Conservation (phyloP, 2,329 filamentous ascomycete genomes). For the Fusarium protoensiforme region DNA sequence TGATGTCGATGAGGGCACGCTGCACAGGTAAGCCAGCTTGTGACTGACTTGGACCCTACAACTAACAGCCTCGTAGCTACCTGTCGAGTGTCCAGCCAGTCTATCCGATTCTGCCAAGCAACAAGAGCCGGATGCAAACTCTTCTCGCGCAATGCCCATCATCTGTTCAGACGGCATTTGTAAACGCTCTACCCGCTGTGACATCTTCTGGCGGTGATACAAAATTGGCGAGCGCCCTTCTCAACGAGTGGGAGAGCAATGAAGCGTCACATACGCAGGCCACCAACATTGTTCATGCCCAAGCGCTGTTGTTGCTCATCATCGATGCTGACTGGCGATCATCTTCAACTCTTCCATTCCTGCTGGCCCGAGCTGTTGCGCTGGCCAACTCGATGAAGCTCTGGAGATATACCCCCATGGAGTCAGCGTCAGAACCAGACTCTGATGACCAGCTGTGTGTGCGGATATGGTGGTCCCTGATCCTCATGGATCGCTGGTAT, state of each 20-base stretch:
- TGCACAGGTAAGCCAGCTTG: constrained; percentile 54
- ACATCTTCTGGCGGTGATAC: constrained; percentile 54
- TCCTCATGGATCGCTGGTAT: constrained; percentile 79
- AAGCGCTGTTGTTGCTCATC: constrained; percentile 73
- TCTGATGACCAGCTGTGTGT: constrained; percentile 71
- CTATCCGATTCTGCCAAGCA: constrained; percentile 73
- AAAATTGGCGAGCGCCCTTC: constrained; percentile 57
- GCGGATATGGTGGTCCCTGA: constrained; percentile 77
- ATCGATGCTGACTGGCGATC: constrained; percentile 69
- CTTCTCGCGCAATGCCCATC: constrained; percentile 67
- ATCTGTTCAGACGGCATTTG: constrained; percentile 71
- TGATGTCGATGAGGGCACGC: constrained; percentile 56
- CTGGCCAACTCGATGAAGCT: constrained; percentile 74
- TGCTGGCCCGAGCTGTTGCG: constrained; percentile 74
- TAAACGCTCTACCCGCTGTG: constrained; percentile 69
- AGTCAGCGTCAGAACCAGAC: constrained; percentile 64
- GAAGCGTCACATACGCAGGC: constrained; percentile 51
- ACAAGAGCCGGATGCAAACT: constrained; percentile 64
- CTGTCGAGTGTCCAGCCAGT: constrained; percentile 72
- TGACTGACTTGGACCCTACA: background rate
- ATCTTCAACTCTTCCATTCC: constrained; percentile 60
- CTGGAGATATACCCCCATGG: constrained; percentile 56
- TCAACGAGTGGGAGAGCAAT: constrained; percentile 63
- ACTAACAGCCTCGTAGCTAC: constrained; percentile 59
- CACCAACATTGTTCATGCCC: constrained; percentile 69